phyloP scores from a whole-genome alignment of 345 rosid species.

The Heritiera fomes region DNA sequence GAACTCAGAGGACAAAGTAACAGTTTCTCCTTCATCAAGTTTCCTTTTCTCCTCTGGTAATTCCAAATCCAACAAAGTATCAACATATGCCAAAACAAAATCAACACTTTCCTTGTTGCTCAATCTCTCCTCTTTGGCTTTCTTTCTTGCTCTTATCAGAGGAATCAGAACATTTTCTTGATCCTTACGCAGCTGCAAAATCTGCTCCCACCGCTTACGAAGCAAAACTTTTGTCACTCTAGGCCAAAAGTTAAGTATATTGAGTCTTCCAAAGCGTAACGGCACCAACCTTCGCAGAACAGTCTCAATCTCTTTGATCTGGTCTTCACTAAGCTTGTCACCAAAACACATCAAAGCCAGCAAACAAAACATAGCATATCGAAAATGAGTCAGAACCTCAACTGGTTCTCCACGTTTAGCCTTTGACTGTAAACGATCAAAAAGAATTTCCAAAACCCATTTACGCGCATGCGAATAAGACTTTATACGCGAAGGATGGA shows the following conservation, averaged over 20 bases:
- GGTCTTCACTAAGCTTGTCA: constrained; percentile 31
- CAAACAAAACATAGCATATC: constrained; percentile 39
- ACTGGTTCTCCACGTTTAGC: constrained; percentile 17
- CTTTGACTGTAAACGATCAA: constrained; percentile 8
- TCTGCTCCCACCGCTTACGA: constrained; percentile 29
- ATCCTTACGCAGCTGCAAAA: constrained; percentile 27
- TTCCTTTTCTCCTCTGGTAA: constrained; percentile 33
- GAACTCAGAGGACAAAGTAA: constrained; percentile 5
- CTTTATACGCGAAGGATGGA: constrained; percentile 32
- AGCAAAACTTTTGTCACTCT: constrained; percentile 37
- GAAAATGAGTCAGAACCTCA: constrained; percentile 26
- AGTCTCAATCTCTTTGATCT: constrained; percentile 37
- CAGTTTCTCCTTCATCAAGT: constrained; percentile 29
- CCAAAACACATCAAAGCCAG: constrained; percentile 40
- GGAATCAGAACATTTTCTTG: constrained; percentile 32
- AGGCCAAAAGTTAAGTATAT: constrained; percentile 40
- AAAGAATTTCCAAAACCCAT: constrained; percentile 42
- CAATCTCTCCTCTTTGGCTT: constrained; percentile 25
- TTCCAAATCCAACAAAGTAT: constrained; percentile 33
- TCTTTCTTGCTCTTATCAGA: constrained; percentile 36
- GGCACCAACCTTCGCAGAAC: constrained; percentile 30
- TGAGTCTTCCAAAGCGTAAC: constrained; percentile 28
- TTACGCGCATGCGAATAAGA: constrained; percentile 33
- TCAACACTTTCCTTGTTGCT: constrained; percentile 30
- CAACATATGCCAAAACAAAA: constrained; percentile 29